Evolutionary conservation across 2,329 filamentous ascomycete species (phyloP), one percentile per base, ranked within the genome.

Genomic region (Alternaria ethzedia): DNA sequence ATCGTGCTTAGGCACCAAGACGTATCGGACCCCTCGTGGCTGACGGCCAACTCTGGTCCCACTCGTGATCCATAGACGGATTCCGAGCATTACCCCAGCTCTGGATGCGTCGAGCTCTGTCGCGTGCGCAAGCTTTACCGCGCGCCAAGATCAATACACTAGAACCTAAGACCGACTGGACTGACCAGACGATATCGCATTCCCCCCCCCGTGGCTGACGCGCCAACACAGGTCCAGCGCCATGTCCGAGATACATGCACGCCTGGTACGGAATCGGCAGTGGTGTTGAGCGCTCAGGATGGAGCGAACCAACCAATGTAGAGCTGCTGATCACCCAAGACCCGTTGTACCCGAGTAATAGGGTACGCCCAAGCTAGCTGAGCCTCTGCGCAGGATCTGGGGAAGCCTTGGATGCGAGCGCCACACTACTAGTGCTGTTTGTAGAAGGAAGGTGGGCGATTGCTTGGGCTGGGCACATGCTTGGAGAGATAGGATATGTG

Each of bases 361-460:
- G 43, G 43, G 28, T 36, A 13, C 17, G n/a, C 20, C 28, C 26
- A 44, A 36, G 56, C 56, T 51, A 44, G 28, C 46, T 44, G 21
- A 51, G 56, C 46, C 56, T 28, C 21, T 50, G 30, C 30, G 26
- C 46, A 50, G 46, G 12, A 45, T 58, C 46, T 44, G 56, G 56
- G 30, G 46, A 58, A 44, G 41, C 23, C 56, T 51, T 51, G 56
- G 56, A n/a, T 21, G 13, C 12, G n/a, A 26, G 50, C 32, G 56
- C 46, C 56, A 58, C 56, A 43, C 13, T 45, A 12, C 30, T 57
- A 49, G 44, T 41, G 45, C 26, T 46, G 55, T 46, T 57, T 57
- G 55, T 57, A 57, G 15, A 49, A 50, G 44, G 55, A 57, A 57
- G 55, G 55, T 57, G 55, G 21, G 45, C n/a, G 44, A 43, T 36